Base-by-base conservation (phyloP, 768 basidiomycete species). In the Boletus bicolor region DNA sequence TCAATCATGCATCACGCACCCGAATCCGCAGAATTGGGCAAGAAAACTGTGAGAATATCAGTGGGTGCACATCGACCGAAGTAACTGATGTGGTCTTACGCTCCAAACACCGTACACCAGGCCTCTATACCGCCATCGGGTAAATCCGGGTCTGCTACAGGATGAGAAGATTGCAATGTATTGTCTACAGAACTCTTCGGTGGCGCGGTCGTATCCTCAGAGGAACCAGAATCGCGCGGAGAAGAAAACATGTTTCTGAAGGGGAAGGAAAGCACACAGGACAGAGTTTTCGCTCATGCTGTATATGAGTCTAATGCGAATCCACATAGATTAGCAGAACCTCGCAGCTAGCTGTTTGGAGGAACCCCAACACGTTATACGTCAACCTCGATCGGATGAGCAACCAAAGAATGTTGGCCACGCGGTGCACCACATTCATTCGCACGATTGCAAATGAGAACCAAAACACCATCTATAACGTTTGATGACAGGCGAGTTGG, bases 91-190 rank as follows among this genome's bases (percentile, higher is more conserved):
- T 0, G 14, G 54, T 44, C 64, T 60, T 59, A 70, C 66, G 51
- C 57, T 58, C 68, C 68, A 1, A 61, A 46, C 7, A 64, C 68
- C 2, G 68, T 61, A 41, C 66, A 70, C 66, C 64, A 66, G 10
- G 62, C 68, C 8, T 30, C 64, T n/a, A 56, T 14, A 30, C 69
- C 63, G 3, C 59, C 57, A 51, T 64, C 64, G 2, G 61, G 55
- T 8, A 54, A 35, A 8, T 54, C 61, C 9, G 44, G 34, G 24
- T 57, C 51, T 9, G 26, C 10, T 6, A 12, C 1, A 3, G 34
- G 12, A 14, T 35, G 24, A 4, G 39, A 11, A 8, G 48, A 36
- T 42, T 2, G 2, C 24, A 21, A 14, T 7, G 6, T 4, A n/a
- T 57, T 8, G 8, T 44, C 53, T 2, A 7, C 15, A 15, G 46